Evolutionary conservation across 208 protist genomes (phyloP).

Genomic region (Angomonas ambiguus): DNA sequence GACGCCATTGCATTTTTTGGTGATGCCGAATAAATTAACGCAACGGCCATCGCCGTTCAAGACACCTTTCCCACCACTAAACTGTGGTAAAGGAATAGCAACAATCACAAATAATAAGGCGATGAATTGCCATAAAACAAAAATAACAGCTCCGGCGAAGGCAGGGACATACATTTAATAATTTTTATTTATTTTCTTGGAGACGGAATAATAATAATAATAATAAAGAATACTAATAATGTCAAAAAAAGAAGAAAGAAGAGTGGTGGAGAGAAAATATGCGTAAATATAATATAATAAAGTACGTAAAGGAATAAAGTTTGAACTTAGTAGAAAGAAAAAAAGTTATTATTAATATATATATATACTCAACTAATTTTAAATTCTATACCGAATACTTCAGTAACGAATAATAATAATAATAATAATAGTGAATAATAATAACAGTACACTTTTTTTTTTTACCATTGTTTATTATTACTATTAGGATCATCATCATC

Average conservation of each 20-base stretch:
- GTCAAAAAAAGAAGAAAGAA: neutral
- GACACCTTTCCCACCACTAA: neutral
- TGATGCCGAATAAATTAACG: neutral
- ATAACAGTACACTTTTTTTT: too few relatives aligned
- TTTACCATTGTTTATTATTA: too few relatives aligned
- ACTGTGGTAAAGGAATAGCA: neutral
- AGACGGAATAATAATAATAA: neutral
- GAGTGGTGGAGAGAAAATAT: too few relatives aligned
- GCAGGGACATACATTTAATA: neutral
- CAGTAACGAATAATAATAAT: too few relatives aligned
- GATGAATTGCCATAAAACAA: neutral
- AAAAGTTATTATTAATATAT: too few relatives aligned
- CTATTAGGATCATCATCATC: too few relatives aligned
- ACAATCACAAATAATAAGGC: neutral
- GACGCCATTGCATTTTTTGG: conserved; percentile 1
- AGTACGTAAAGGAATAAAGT: too few relatives aligned
- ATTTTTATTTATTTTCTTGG: neutral
- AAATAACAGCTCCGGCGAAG: neutral
- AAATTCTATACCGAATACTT: too few relatives aligned
- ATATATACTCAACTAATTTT: too few relatives aligned
- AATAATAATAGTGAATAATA: too few relatives aligned
- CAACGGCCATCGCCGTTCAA: neutral
- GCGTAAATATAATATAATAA: too few relatives aligned
- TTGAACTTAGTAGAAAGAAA: too few relatives aligned
- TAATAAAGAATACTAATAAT: conserved; percentile 4